Evolutionary conservation across 139 green algal species (phyloP).

Genomic region (Chlamydomonas asymmetrica): DNA sequence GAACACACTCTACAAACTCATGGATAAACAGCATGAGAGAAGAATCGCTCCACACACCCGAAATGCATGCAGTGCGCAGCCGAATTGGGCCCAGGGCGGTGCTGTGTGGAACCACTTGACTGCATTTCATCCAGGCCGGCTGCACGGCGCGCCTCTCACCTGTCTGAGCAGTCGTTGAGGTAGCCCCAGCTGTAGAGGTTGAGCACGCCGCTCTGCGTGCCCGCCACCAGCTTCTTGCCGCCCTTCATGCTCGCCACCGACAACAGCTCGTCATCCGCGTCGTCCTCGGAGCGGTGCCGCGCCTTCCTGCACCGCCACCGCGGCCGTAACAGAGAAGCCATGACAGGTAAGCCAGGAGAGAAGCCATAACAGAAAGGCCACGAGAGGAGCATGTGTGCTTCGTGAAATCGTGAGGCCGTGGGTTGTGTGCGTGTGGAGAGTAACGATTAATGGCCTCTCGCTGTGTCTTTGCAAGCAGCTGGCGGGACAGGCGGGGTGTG

Average conservation of each 20-base stretch:
- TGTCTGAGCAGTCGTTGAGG: conserved; percentile 84
- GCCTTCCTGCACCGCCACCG: conserved; percentile 1
- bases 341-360: neutral
- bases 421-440: neutral
- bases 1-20: no score
- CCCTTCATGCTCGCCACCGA: conserved; percentile 69
- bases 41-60: no score
- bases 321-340: neutral
- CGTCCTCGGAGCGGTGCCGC: conserved; percentile 58
- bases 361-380: neutral
- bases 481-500: no score
- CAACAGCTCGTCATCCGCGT: conserved; percentile 92
- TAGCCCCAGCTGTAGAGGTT: conserved; percentile 89
- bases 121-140: no score
- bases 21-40: no score
- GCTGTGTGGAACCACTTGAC: no score
- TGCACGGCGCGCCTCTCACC: conserved; percentile 25
- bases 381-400: neutral
- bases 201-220: conserved; percentile 70
- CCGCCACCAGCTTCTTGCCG: conserved; percentile 74
- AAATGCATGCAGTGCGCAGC: no score
- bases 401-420: neutral
- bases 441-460: neutral
- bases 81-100: no score
- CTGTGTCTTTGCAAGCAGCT: neutral